Evolutionary conservation across 2,329 filamentous ascomycete genomes (phyloP), one percentile per base, ranked within the genome.

Genomic region (Talaromyces atroroseus): DNA sequence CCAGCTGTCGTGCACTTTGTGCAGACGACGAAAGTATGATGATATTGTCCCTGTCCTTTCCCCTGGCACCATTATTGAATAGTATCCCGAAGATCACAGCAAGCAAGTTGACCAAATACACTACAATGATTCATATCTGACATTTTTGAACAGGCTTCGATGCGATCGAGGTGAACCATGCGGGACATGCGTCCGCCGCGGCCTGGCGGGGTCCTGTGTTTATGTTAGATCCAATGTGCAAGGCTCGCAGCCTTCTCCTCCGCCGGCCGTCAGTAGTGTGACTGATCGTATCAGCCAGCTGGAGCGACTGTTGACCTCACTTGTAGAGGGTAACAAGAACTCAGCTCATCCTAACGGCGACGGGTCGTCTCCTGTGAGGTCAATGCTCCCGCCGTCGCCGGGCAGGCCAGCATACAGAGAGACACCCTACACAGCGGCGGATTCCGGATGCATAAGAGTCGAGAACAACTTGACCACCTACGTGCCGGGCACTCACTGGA

Each of bases 11-110:
- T 54, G 52, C 21, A 48, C 42, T 21, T n/a, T 48, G 12, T 54
- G 52, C 32, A 48, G 52, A 48, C 42, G 45, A 36, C 36, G 52
- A 54, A 54, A 54, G 52, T 54, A 48, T 48, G 50, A 40, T 40
- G 26, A 45, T 6, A 44, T 14, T 14, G 6, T 12, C 23, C n/a
- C 5, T 23, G 2, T 26, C 23, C 16, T 5, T 20, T 42, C 38
- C 4, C n/a, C 5, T 10, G 4, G 24, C 24, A 26, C 24, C 24
- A 26, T 26, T n/a, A n/a, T n/a, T n/a, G 7, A 7, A 26, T 4
- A 26, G 24, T 7, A 26, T 26, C 3, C 24, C 24, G 3, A 26
- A 26, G 7, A 26, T 26, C 24, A n/a, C n/a, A n/a, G n/a, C n/a
- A n/a, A n/a, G n/a, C 36, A 4, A 14, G 12, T 40, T n/a, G 6